A percentile compares a stretch with the other conserved stretches of the same genome.
phyloP scores from a whole-genome alignment of 2,329 filamentous ascomycete species.

The Alternaria sp. region DNA sequence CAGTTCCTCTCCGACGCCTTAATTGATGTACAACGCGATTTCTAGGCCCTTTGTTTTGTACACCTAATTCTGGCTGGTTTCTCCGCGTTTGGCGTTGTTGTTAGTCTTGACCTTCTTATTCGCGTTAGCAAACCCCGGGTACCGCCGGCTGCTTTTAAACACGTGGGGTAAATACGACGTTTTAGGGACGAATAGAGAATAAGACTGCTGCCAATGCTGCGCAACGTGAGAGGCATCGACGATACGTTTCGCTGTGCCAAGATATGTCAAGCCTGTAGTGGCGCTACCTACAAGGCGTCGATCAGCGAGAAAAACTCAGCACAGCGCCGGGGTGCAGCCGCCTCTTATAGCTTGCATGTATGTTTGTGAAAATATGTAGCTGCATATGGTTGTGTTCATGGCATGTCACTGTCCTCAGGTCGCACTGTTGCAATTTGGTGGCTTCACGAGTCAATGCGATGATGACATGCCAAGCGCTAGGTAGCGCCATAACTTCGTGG shows the following conservation, averaged over 20 bases:
- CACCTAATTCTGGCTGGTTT: slow-evolving; percentile 17
- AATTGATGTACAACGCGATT: slow-evolving; percentile 23
- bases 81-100: slow-evolving; percentile 20
- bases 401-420: neutral
- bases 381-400: neutral
- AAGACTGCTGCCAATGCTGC: neutral
- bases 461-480: slow-evolving; percentile 7
- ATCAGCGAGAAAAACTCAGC: neutral
- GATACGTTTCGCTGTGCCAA: slow-evolving; percentile 10
- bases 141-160: slow-evolving; percentile 10
- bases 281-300: slow-evolving; percentile 4
- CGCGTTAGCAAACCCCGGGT: slow-evolving; percentile 27
- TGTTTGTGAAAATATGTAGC: neutral
- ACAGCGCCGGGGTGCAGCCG: neutral
- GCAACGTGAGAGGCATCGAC: slow-evolving; percentile 11
- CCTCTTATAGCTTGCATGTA: neutral
- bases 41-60: slow-evolving; percentile 22
- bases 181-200: neutral
- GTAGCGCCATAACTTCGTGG: neutral
- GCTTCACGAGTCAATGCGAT: neutral
- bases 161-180: slow-evolving; percentile 7
- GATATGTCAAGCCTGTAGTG: slow-evolving; percentile 5
- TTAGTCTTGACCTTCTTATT: slow-evolving; percentile 36
- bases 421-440: slow-evolving; percentile 1
- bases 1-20: slow-evolving; percentile 7